Percentiles rank a stretch among this genome's conserved stretches.
Conservation (phyloP, 169 alveolate species). For the Cyclospora cayetanensis region DNA sequence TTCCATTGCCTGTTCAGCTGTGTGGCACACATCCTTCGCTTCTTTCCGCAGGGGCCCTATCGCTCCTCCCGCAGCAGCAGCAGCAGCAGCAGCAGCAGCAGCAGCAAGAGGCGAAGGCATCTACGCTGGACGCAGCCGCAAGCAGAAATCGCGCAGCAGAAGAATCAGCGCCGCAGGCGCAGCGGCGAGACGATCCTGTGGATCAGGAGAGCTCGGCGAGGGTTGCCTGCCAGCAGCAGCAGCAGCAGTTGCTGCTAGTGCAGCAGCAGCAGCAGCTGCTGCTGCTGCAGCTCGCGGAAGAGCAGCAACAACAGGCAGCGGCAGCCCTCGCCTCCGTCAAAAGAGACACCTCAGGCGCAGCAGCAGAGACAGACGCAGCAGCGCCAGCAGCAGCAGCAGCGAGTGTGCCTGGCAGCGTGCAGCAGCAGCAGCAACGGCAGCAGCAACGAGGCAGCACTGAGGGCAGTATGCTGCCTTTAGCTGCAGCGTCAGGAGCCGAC, state of each 20-base stretch:
- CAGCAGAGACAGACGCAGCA: not conserved
- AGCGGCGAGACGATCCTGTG: too few species aligned
- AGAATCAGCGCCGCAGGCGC: too few species aligned
- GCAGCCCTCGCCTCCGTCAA: too few species aligned
- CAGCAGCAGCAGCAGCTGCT: too few species aligned
- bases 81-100: slow-evolving; percentile 20
- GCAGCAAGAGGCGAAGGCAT: too few species aligned
- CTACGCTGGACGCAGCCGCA: too few species aligned
- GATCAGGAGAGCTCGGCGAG: too few species aligned
- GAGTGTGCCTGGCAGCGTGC: not conserved
- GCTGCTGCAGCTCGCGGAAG: too few species aligned
- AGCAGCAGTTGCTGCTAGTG: too few species aligned
- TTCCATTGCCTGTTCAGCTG: not conserved
- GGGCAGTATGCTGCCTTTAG: not conserved
- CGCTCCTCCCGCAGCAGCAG: not conserved
- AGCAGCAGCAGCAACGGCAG: slow-evolving; percentile 31
- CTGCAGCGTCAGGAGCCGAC: not conserved
- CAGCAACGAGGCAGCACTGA: slow-evolving; percentile 1
- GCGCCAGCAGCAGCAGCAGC: not conserved
- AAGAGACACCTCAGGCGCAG: not conserved
- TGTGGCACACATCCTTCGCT: not conserved
- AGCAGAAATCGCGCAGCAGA: too few species aligned
- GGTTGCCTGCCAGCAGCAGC: too few species aligned
- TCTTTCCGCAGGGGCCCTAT: not conserved
- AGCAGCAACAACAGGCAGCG: too few species aligned